Evolutionary conservation across 2,329 filamentous ascomycete genomes (phyloP).

Genomic region (Graphiopsis chlorocephala): DNA sequence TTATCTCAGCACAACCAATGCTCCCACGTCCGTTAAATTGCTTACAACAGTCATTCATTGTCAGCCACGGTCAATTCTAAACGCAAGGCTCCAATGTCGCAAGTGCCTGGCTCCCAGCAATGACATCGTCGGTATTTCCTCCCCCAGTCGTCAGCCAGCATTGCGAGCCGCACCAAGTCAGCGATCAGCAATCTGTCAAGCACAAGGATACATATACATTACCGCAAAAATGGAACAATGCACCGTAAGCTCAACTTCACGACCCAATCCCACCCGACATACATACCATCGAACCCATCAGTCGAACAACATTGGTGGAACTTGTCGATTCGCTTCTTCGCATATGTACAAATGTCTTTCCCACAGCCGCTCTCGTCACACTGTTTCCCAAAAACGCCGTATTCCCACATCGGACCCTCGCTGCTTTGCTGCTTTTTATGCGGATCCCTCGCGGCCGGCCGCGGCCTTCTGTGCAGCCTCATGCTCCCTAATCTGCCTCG

Average conservation of each 20-base stretch:
- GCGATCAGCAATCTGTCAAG: background rate
- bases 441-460: slow-evolving; percentile 5
- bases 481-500: slow-evolving; percentile 67
- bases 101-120: background rate
- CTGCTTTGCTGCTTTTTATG: background rate
- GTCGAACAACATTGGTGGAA: slow-evolving; percentile 7
- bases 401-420: slow-evolving; percentile 1
- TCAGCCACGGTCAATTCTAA: background rate
- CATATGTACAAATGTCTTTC: slow-evolving; percentile 16
- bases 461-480: slow-evolving; percentile 52
- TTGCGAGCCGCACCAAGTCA: background rate
- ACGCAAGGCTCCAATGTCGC: background rate
- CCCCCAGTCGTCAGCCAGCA: background rate
- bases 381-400: slow-evolving; percentile 13
- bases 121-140: background rate
- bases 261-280: background rate
- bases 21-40: background rate
- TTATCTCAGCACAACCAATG: background rate
- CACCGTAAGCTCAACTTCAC: background rate
- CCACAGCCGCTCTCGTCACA: slow-evolving; percentile 12
- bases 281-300: background rate
- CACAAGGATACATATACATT: background rate
- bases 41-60: background rate
- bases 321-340: slow-evolving; percentile 11
- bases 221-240: background rate